Percentiles rank a stretch among this genome's conserved stretches.
These are phyloP conservation scores for Colletotrichum navitas DNA, from an alignment of 2,329 filamentous ascomycete species.

Conservation along the genomic window DNA sequence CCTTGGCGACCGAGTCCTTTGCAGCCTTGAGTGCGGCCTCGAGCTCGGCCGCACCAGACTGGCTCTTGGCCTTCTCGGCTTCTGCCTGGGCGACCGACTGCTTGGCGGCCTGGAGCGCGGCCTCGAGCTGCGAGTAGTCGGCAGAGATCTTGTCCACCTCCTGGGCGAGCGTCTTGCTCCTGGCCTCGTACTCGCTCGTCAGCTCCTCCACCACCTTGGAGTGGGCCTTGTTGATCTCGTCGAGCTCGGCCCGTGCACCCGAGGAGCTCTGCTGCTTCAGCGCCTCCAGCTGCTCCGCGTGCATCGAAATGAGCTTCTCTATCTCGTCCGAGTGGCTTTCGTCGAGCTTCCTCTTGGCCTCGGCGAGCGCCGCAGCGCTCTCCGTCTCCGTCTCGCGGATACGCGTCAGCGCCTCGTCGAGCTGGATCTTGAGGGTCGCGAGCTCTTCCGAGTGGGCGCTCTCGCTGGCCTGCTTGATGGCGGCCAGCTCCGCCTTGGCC, in stretches of 20 bases:
- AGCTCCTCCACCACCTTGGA: slow-evolving; percentile 56
- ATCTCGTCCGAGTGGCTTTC: slow-evolving; percentile 61
- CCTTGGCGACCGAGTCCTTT: slow-evolving; percentile 50
- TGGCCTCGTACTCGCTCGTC: slow-evolving; percentile 55
- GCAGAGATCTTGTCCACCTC: slow-evolving; percentile 50
- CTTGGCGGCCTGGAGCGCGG: slow-evolving; percentile 52
- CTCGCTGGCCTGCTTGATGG: slow-evolving; percentile 50
- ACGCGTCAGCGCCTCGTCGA: slow-evolving; percentile 49
- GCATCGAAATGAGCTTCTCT: slow-evolving; percentile 59
- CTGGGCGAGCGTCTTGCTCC: slow-evolving; percentile 47
- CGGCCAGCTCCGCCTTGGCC: slow-evolving; percentile 49
- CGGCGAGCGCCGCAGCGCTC: slow-evolving; percentile 60
- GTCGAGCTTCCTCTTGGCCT: slow-evolving; percentile 60
- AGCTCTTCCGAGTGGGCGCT: slow-evolving; percentile 54
- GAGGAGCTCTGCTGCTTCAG: slow-evolving; percentile 56
- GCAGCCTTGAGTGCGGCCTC: slow-evolving; percentile 54
- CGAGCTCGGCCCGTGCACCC: slow-evolving; percentile 57
- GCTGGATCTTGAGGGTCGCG: slow-evolving; percentile 51
- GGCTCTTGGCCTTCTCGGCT: slow-evolving; percentile 56
- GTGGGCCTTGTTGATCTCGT: slow-evolving; percentile 55
- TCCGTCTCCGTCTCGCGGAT: slow-evolving; percentile 54
- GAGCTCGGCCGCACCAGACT: slow-evolving; percentile 63
- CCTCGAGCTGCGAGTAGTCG: slow-evolving; percentile 49
- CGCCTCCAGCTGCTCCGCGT: slow-evolving; percentile 57
- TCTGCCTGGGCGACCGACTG: slow-evolving; percentile 50